Base-by-base conservation (phyloP, 495 filamentous ascomycete species). In the Penicillium taxi region DNA sequence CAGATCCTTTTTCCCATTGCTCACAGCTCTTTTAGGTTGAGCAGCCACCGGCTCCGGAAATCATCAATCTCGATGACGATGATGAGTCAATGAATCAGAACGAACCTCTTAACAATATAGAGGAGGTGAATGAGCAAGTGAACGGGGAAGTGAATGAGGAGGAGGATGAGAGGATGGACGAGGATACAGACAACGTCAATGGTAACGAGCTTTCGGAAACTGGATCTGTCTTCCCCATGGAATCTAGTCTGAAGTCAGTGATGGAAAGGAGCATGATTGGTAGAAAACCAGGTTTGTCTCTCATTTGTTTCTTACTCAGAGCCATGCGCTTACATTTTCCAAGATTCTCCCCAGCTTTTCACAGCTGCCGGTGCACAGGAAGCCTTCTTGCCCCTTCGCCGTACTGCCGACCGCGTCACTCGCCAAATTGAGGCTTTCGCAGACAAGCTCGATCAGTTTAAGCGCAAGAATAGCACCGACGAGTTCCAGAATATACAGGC, bases 351-450 rank as follows among this genome's bases (percentile, higher is more conserved):
- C 18, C 53, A 64, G 21, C 50, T 70, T n/a, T 70, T 70, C 23
- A 72, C 70, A n/a, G 63, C 66, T 6, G 59, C 63, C 6, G 64
- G 69, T 36, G 62, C 67, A 15, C 66, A 70, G 27, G 55, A 72
- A 58, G 69, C 63, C 12, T 52, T 79, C 22, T 68, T 72, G 29
- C 73, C 74, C 30, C 64, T 79, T 41, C 72, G 68, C 45, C 61
- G 61, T n/a, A 70, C 73, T 13, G 75, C 73, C 33, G 75, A 78
- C 40, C 70, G 74, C 5, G 71, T 80, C 25, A 74, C 73, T 34
- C 69, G 69, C 35, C 77, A 83, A 48, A 73, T 81, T 32, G 74
- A 82, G 47, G 67, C 65, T 14, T 83, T 82, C 43, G 79, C 79
- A n/a, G 69, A 78, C 40, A 67, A 67, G 42, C 59, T 83, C n/a